A percentile compares a stretch with the other conserved stretches of the same genome.
These are phyloP conservation scores for Letharia lupina DNA, from an alignment of 495 filamentous ascomycete genomes.

Conservation along the genomic window DNA sequence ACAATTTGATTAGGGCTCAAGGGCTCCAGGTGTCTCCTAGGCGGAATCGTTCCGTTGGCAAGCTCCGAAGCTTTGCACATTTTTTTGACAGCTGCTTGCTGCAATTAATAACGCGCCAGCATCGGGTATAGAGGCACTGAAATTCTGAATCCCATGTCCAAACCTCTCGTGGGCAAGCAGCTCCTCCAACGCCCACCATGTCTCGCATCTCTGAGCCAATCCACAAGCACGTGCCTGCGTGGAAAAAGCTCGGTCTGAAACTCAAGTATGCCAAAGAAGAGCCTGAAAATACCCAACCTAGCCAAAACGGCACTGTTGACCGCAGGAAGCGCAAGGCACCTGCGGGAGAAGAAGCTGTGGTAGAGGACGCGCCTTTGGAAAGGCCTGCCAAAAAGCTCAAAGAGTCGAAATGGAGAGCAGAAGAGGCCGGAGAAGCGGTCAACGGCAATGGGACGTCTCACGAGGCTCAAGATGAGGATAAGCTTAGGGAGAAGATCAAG, in stretches of 20 bases:
- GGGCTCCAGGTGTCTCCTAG: background rate
- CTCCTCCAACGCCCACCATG: slow-evolving; percentile 19
- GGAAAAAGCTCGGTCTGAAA: slow-evolving; percentile 71
- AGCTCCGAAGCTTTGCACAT: background rate
- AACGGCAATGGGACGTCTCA: background rate
- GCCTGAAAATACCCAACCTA: slow-evolving; percentile 25
- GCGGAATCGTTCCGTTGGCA: background rate
- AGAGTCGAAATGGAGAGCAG: background rate
- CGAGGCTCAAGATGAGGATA: background rate
- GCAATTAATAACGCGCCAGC: background rate
- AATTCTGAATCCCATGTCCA: background rate
- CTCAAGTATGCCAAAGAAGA: slow-evolving; percentile 54
- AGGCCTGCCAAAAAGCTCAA: background rate
- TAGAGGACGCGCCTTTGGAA: background rate
- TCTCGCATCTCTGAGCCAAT: slow-evolving; percentile 21
- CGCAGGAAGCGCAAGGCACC: slow-evolving; percentile 12
- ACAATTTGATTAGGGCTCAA: background rate
- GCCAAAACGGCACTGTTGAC: slow-evolving; percentile 3
- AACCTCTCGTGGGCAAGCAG: background rate
- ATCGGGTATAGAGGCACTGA: background rate
- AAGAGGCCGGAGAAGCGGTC: background rate
- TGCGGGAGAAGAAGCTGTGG: background rate
- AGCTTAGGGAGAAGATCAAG: background rate
- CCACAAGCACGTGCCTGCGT: slow-evolving; percentile 53
- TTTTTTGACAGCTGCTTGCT: background rate